Conservation (phyloP, 768 basidiomycete genomes). For the Naematelia encephala region DNA sequence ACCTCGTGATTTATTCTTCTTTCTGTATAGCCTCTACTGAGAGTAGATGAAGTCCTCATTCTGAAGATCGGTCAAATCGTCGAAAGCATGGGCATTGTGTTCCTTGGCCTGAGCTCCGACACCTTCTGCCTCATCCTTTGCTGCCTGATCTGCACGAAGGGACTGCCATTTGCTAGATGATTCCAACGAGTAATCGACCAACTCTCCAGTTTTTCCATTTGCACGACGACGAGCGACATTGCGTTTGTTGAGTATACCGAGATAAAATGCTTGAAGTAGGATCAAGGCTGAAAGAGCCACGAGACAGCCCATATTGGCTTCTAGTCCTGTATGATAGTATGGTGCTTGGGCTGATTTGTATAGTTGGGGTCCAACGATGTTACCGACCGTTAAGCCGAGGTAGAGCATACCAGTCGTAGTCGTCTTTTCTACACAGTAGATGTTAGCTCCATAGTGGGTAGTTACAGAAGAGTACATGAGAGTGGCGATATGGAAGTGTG, state of each 20-base stretch:
- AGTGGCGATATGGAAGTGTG: background rate
- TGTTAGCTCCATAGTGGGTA: no score
- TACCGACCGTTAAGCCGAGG: slow-evolving; percentile 25
- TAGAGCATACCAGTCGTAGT: slow-evolving; percentile 32
- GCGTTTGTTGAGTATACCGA: slow-evolving; percentile 16
- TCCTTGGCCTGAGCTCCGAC: slow-evolving; percentile 16
- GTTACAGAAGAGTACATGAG: background rate
- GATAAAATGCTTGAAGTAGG: slow-evolving; percentile 22
- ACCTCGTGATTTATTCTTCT: no score
- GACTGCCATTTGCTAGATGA: slow-evolving; percentile 15
- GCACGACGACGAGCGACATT: slow-evolving; percentile 17
- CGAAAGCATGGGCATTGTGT: slow-evolving; percentile 23
- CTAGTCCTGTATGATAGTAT: slow-evolving; percentile 23
- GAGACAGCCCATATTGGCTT: slow-evolving; percentile 19
- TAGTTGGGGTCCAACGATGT: slow-evolving; percentile 30
- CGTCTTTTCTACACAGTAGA: slow-evolving; percentile 25
- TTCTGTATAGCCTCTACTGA: no score
- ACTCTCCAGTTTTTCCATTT: slow-evolving; percentile 18
- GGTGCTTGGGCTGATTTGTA: slow-evolving; percentile 14
- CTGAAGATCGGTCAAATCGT: slow-evolving; percentile 33
- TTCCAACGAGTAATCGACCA: slow-evolving; percentile 24
- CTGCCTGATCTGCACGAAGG: slow-evolving; percentile 9
- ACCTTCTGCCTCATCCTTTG: slow-evolving; percentile 1
- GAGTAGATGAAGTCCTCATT: slow-evolving; percentile 44
- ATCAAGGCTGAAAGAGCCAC: slow-evolving; percentile 16